Base-by-base conservation (phyloP, 1,284 basidiomycete species). In the Cryptococcus wingfieldii region DNA sequence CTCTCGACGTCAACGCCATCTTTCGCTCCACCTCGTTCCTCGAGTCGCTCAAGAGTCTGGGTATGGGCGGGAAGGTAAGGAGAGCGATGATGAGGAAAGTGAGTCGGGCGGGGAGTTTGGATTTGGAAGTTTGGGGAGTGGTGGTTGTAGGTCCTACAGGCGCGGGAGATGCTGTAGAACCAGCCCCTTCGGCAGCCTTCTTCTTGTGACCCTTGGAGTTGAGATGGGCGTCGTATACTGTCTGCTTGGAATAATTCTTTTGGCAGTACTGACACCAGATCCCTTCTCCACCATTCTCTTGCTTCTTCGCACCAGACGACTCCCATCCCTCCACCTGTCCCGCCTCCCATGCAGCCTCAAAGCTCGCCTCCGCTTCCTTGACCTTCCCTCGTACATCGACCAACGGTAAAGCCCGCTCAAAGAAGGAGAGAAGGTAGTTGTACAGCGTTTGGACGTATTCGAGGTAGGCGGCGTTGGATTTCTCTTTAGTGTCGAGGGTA, bases 221-320 rank as follows among this genome's bases (percentile, higher is more conserved):
- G 48, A 98, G 79, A 73, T 98, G 96, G 5, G 92, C 94, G 67
- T 97, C 91, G 76, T 94, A 98, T 5, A 98, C 96, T 0, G 95
- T 97, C 75, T 97, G 90, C 75, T 98, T 99, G 13, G 94, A 85
- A 75, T 98, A 98, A 60, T 83, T 81, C 71, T 94, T 93, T 75
- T 93, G 89, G 72, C 93, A 98, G 53, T 92, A 90, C 47, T 86
- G 81, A 80, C 96, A 98, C 95, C 95, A 98, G 55, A 98, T 90
- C 1, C 91, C 90, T 27, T 81, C 79, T 9, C 70, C 77, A 10
- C 72, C 71, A 44, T 60, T 64, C 31, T 68, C 63, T 16, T 64
- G 62, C 14, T 61, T 65, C 10, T 64, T 58, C 14, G 55, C 62
- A 23, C 56, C 56, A 18, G 43, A 49, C 27, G 50, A 59, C 63